Evolutionary conservation across 2,329 filamentous ascomycete species (phyloP).

Genomic region (Aspergillus ochraceus): DNA sequence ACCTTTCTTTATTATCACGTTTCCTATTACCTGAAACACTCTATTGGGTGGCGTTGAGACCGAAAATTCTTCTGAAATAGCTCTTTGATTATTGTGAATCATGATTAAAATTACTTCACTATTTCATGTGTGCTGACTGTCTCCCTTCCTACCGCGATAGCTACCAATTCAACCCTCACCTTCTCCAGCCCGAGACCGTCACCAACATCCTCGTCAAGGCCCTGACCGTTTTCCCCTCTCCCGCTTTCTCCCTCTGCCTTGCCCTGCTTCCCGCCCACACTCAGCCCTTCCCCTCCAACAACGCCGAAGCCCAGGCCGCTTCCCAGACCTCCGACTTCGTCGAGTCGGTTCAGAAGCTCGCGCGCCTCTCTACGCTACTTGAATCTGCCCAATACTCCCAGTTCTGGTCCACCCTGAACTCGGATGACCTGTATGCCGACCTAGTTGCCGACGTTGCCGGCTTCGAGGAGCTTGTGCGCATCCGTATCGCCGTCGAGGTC

Average conservation of each 20-base stretch:
- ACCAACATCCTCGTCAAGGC: conserved; percentile 99
- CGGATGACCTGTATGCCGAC: conserved; percentile 93
- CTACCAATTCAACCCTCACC: conserved; percentile 99
- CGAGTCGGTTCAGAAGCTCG: conserved; percentile 88
- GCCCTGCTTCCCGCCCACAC: conserved; percentile 88
- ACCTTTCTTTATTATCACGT: conserved; percentile 66
- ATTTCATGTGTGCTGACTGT: background rate
- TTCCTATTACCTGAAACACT: conserved; percentile 94
- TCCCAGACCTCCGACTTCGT: conserved; percentile 57
- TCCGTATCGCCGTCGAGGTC: conserved; percentile 84
- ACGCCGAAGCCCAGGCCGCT: conserved; percentile 41
- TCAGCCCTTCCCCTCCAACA: conserved; percentile 60
- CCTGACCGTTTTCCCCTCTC: conserved; percentile 92
- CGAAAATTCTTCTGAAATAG: conserved; percentile 66
- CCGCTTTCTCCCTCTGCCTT: conserved; percentile 91
- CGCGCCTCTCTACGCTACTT: conserved; percentile 79
- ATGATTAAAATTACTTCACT: background rate
- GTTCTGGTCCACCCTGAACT: conserved; percentile 93
- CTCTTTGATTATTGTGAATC: background rate
- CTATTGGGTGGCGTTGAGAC: conserved; percentile 64
- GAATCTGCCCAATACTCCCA: conserved; percentile 84
- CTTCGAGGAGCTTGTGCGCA: conserved; percentile 91
- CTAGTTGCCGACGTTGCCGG: conserved; percentile 90
- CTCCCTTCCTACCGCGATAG: conserved; percentile 49
- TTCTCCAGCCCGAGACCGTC: conserved; percentile 92